Conservation (phyloP, 345 rosid genomes). For the Aurinia saxatilis region DNA sequence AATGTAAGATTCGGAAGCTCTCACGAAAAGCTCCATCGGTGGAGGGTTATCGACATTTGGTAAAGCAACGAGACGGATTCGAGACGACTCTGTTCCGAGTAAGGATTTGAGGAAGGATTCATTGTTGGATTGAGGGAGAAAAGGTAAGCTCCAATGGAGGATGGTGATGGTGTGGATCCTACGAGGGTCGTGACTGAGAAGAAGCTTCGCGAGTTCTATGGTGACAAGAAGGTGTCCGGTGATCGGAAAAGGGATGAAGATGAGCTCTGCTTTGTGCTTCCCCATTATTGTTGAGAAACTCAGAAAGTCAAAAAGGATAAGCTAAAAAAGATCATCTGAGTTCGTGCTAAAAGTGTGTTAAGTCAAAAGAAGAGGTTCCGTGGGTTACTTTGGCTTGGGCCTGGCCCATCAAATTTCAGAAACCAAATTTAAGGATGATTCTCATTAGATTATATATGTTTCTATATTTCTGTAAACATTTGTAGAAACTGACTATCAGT, state of each 20-base stretch:
- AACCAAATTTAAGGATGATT: too few relatives aligned
- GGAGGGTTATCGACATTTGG: constrained; percentile 10
- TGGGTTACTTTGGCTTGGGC: too few relatives aligned
- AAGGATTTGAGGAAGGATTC: neutral
- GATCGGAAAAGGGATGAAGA: constrained; percentile 8
- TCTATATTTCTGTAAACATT: too few relatives aligned
- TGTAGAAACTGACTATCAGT: too few relatives aligned
- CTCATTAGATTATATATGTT: too few relatives aligned
- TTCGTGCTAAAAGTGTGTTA: too few relatives aligned
- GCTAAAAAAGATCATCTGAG: neutral
- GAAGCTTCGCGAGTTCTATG: constrained; percentile 34
- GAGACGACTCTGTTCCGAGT: neutral
- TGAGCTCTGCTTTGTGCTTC: constrained; percentile 3
- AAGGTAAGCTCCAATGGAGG: constrained; percentile 15
- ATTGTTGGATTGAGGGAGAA: neutral
- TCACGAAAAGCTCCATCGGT: constrained; percentile 1
- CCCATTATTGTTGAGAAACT: neutral
- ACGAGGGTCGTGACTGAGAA: constrained; percentile 22
- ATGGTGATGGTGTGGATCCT: constrained; percentile 15
- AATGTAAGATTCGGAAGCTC: constrained; percentile 15
- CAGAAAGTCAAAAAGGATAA: neutral
- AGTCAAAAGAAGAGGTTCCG: too few relatives aligned
- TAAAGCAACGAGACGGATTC: constrained; percentile 3
- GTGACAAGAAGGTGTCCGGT: constrained; percentile 39
- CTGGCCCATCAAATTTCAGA: too few relatives aligned